These are phyloP conservation scores for Eucalyptus viminalis DNA, from an alignment of 345 rosid genomes.

Conservation along the genomic window DNA sequence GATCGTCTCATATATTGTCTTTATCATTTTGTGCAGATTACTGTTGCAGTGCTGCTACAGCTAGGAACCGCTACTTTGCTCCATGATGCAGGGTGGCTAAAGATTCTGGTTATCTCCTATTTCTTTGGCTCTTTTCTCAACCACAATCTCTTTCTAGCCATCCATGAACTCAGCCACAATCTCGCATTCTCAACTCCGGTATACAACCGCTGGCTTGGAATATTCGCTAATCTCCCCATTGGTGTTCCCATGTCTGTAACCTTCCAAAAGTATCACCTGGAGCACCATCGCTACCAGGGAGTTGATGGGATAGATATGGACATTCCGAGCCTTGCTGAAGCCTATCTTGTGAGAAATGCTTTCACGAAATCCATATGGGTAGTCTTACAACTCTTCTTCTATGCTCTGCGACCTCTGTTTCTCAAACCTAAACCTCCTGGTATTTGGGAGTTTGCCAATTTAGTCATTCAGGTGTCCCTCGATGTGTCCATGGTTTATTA, in stretches of 20 bases:
- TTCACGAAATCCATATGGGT: slow-evolving; percentile 68
- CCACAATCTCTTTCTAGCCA: slow-evolving; percentile 88
- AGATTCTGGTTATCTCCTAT: slow-evolving; percentile 52
- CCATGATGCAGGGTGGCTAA: slow-evolving; percentile 51
- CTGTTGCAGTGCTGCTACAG: slow-evolving; percentile 60
- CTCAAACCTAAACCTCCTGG: slow-evolving; percentile 88
- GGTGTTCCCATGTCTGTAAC: slow-evolving; percentile 90
- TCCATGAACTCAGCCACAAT: slow-evolving; percentile 89
- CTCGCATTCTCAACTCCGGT: slow-evolving; percentile 75
- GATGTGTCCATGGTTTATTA: slow-evolving; percentile 38
- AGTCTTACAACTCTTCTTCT: slow-evolving; percentile 75
- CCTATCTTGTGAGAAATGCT: slow-evolving; percentile 39
- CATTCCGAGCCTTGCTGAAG: slow-evolving; percentile 58
- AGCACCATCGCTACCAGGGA: slow-evolving; percentile 88
- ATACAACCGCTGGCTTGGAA: slow-evolving; percentile 80
- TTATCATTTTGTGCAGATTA: slow-evolving; percentile 28
- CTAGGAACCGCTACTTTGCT: slow-evolving; percentile 58
- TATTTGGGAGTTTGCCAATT: slow-evolving; percentile 65
- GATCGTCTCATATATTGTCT: neutral
- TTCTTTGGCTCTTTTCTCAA: slow-evolving; percentile 84
- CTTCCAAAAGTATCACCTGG: slow-evolving; percentile 87
- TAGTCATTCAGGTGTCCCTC: slow-evolving; percentile 37
- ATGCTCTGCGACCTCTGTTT: slow-evolving; percentile 69
- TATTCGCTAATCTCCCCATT: slow-evolving; percentile 78
- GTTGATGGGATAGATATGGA: slow-evolving; percentile 84